Percentiles rank a stretch among this genome's conserved stretches.
These are phyloP conservation scores for Isabelozyma gotoi DNA, from an alignment of 805 yeast species.

Conservation along the genomic window DNA sequence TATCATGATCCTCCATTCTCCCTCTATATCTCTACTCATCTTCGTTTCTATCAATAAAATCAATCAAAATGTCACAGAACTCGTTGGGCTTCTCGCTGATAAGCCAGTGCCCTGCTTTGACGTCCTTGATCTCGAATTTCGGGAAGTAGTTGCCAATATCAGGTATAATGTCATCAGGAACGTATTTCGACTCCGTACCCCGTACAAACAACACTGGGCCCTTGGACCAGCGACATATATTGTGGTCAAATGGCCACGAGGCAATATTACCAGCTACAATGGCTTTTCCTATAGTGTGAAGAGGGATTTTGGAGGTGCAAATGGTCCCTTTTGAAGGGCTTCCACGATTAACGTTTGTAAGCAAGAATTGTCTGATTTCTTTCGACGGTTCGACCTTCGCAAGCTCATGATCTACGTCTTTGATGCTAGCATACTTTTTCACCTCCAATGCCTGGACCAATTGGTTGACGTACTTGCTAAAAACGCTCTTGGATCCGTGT, in stretches of 20 bases:
- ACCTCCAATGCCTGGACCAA: constrained; percentile 57
- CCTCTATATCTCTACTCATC: constrained; percentile 15
- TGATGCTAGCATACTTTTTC: constrained; percentile 45
- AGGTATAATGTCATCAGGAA: constrained; percentile 78
- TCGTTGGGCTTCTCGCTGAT: constrained; percentile 83
- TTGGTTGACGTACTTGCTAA: constrained; percentile 65
- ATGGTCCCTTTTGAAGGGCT: constrained; percentile 29
- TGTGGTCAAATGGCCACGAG: constrained; percentile 71
- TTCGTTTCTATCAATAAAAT: constrained; percentile 56
- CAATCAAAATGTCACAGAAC: constrained; percentile 60
- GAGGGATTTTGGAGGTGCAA: constrained; percentile 62
- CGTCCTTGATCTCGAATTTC: constrained; percentile 64
- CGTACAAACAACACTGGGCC: constrained; percentile 79
- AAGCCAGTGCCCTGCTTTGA: constrained; percentile 92
- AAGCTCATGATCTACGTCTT: constrained; percentile 68
- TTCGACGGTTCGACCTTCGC: constrained; percentile 59
- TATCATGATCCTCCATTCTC: no score
- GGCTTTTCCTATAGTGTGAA: constrained; percentile 63
- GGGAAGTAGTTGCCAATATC: constrained; percentile 80
- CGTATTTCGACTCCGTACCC: constrained; percentile 72
- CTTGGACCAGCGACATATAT: constrained; percentile 48
- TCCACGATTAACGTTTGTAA: constrained; percentile 62
- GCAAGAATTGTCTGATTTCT: constrained; percentile 70
- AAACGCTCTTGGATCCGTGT: constrained; percentile 48
- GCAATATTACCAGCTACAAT: constrained; percentile 67